Evolutionary conservation across 192 early-diverging fungal genomes (phyloP), one percentile per base, ranked within the genome.

Genomic region (Paraglomus brasilianum): DNA sequence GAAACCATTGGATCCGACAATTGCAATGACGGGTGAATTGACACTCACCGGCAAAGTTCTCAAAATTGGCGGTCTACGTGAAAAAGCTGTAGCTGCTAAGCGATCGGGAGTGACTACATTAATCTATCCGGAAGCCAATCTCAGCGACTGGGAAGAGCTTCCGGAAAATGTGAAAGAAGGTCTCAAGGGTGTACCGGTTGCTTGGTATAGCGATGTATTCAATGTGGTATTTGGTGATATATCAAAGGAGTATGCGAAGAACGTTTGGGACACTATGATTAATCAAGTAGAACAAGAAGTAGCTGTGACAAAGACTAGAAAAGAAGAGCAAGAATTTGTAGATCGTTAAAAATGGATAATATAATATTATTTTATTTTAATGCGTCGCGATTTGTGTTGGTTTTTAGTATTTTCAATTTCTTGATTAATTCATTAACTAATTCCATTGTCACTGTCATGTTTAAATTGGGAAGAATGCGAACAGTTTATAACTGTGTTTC

Each of bases 1-100:
- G 72, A 83, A 82, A 51, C 85, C 93, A 1, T 70, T 95, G 4
- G 77, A 85, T 15, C 85, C 86, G 36, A 87, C 94, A 38, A 88
- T 96, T 42, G 94, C 97, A 43, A 99, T 99, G 97, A 99, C 97
- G 3, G 97, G 97, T 67, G 97, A 99, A 81, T 80, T 99, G 49
- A 99, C 97, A 7, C 80, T 99, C 63, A 97, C 97, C 0, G 97
- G 97, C 40, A 95, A 96, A 67, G 90, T 99, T 40, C 84, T 99
- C 46, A 94, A 97, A 82, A 96, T 99, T 70, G 97, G 97, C 39
- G 97, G 97, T 22, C 79, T 98, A 39, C 95, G 95, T 70, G 96
- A 99, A 65, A 99, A 99, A 81, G 90, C 94, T 7, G 97, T 99
- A 79, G 97, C 97, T 5, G 97, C 97, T 64, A 95, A 97, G 74